phyloP scores from a whole-genome alignment of 2,329 filamentous ascomycete species.

The Alternaria arbusti region DNA sequence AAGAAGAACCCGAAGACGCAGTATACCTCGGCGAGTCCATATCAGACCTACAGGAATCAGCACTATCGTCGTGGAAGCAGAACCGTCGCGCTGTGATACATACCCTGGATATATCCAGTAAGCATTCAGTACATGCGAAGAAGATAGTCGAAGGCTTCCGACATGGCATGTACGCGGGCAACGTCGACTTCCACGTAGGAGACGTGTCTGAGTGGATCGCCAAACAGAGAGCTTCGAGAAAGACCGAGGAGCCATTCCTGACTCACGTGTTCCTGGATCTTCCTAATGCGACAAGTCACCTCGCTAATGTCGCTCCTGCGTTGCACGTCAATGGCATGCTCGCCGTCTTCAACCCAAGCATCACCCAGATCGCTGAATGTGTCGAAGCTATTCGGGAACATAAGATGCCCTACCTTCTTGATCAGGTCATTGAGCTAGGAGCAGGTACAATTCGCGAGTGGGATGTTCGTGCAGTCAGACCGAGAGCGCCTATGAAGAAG shows the following conservation, averaged over 20 bases:
- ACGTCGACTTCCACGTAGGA: slow-evolving; percentile 77
- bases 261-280: slow-evolving; percentile 77
- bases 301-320: slow-evolving; percentile 61
- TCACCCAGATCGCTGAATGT: slow-evolving; percentile 77
- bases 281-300: slow-evolving; percentile 64
- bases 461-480: slow-evolving; percentile 64
- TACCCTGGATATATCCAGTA: slow-evolving; percentile 70
- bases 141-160: slow-evolving; percentile 71
- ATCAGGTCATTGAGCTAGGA: slow-evolving; percentile 66
- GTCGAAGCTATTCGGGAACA: slow-evolving; percentile 61
- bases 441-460: slow-evolving; percentile 65
- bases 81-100: slow-evolving; percentile 73
- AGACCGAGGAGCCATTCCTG: slow-evolving; percentile 64
- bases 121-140: slow-evolving; percentile 69
- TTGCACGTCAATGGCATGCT: slow-evolving; percentile 70
- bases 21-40: slow-evolving; percentile 42
- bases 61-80: slow-evolving; percentile 46
- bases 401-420: slow-evolving; percentile 63
- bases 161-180: slow-evolving; percentile 70
- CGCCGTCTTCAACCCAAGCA: slow-evolving; percentile 75
- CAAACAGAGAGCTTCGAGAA: slow-evolving; percentile 48
- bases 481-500: slow-evolving; percentile 43
- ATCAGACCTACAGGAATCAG: slow-evolving; percentile 37
- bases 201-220: slow-evolving; percentile 69
- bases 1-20: slow-evolving; percentile 35